These are phyloP conservation scores for Flaveria brownii DNA, from an alignment of 129 eudicot species.

Conservation along the genomic window DNA sequence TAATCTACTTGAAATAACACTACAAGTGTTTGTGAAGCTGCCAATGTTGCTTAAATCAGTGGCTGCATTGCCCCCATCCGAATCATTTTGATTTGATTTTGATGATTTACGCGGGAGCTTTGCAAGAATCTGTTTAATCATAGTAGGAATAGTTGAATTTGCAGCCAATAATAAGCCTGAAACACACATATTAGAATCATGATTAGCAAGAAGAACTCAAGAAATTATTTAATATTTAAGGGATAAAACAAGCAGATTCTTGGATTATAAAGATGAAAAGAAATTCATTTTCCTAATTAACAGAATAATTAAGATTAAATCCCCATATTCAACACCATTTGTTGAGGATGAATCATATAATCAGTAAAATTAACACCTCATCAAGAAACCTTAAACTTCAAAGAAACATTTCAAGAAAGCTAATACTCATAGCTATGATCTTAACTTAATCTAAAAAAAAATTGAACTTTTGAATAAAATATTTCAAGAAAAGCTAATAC, in stretches of 20 bases:
- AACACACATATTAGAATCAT: conserved; percentile 22
- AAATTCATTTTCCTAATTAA: not conserved
- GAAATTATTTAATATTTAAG: not conserved
- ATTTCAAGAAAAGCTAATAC: conserved; percentile 26
- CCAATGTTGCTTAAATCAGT: conserved; percentile 40
- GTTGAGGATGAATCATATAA: conserved; percentile 2
- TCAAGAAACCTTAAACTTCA: not conserved
- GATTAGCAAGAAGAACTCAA: conserved; percentile 8
- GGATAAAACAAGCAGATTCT: not conserved
- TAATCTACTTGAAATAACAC: conserved; percentile 56
- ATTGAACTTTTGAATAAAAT: conserved; percentile 1
- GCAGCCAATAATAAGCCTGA: conserved; percentile 43
- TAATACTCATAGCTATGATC: conserved; percentile 3
- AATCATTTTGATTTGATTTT: conserved; percentile 49
- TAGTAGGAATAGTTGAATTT: conserved; percentile 47
- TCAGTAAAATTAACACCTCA: conserved; percentile 8
- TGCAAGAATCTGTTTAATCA: conserved; percentile 72
- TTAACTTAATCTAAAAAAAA: conserved; percentile 1
- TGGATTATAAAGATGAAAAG: conserved; percentile 8
- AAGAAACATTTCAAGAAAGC: conserved; percentile 7
- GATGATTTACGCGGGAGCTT: conserved; percentile 67
- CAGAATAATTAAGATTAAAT: conserved; percentile 5
- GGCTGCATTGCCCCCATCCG: conserved; percentile 42
- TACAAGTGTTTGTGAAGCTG: conserved; percentile 58
- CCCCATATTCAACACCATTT: not conserved